Percentiles rank a stretch among this genome's conserved stretches.
phyloP scores from a whole-genome alignment of 2,329 filamentous ascomycete genomes.

The Aphanocladium album region DNA sequence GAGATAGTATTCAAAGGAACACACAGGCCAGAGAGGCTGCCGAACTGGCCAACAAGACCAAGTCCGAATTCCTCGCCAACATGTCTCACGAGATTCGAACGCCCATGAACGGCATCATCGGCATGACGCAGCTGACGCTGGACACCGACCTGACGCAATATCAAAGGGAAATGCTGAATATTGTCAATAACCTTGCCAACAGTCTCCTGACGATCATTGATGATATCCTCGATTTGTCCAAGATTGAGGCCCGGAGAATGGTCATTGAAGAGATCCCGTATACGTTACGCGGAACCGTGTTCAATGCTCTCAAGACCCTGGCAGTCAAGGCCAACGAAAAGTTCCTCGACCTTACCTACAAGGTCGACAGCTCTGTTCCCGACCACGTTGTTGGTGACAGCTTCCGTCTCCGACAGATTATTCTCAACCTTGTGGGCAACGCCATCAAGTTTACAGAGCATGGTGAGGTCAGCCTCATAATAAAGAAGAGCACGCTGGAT shows the following conservation, averaged over 20 bases:
- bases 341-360: conserved; percentile 85
- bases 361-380: conserved; percentile 87
- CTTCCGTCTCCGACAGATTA: conserved; percentile 93
- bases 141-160: conserved; percentile 94
- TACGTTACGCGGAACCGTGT: conserved; percentile 87
- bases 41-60: conserved; percentile 95
- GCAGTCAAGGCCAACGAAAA: conserved; percentile 98
- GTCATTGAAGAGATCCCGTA: conserved; percentile 98
- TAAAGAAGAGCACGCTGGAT: conserved; percentile 61
- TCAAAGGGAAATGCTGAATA: conserved; percentile 97
- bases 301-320: conserved; percentile 93
- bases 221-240: conserved; percentile 67
- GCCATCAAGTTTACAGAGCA: conserved; percentile 99
- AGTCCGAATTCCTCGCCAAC: conserved; percentile 96
- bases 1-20: conserved; percentile 95
- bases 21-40: conserved; percentile 93
- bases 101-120: conserved; percentile 95
- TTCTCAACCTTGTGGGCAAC: conserved; percentile 94
- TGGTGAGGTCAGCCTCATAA: conserved; percentile 92
- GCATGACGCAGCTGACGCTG: conserved; percentile 94
- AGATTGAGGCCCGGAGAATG: conserved; percentile 95
- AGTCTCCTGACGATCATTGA: conserved; percentile 96
- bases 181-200: conserved; percentile 94
- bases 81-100: conserved; percentile 99
- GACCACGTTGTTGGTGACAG: conserved; percentile 96